Conservation (phyloP, 768 basidiomycete species). For the Mycena galericulata region DNA sequence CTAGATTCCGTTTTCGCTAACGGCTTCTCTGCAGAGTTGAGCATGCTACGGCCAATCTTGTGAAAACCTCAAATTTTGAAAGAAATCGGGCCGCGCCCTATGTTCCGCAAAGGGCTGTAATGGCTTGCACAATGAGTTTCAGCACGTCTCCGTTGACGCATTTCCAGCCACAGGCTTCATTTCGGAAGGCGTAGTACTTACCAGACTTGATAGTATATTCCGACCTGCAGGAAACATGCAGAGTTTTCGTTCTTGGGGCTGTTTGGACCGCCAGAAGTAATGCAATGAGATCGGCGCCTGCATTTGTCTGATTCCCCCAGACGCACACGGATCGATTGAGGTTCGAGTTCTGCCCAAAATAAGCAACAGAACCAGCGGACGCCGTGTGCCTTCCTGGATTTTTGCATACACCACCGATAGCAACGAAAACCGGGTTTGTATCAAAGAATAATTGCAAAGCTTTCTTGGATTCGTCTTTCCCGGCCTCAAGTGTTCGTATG, state of each 20-base stretch:
- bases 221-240: conserved; percentile 1
- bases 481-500: not conserved
- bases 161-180: conserved; percentile 9
- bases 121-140: not conserved
- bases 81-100: no score
- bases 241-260: not conserved
- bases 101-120: no score
- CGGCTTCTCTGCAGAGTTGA: no score
- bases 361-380: not conserved
- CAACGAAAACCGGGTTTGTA: not conserved
- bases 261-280: not conserved
- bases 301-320: conserved; percentile 10
- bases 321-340: not conserved
- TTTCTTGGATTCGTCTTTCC: no score
- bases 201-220: conserved; percentile 9
- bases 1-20: no score
- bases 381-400: conserved; percentile 2
- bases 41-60: no score
- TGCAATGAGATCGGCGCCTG: not conserved
- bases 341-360: not conserved
- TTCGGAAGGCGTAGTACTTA: conserved; percentile 3
- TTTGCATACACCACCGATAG: not conserved
- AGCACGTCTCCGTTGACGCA: conserved; percentile 14
- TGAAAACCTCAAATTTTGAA: no score
- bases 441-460: not conserved